phyloP scores from a whole-genome alignment of 2,329 filamentous ascomycete species.

The Myriosclerotinia curreyana region DNA sequence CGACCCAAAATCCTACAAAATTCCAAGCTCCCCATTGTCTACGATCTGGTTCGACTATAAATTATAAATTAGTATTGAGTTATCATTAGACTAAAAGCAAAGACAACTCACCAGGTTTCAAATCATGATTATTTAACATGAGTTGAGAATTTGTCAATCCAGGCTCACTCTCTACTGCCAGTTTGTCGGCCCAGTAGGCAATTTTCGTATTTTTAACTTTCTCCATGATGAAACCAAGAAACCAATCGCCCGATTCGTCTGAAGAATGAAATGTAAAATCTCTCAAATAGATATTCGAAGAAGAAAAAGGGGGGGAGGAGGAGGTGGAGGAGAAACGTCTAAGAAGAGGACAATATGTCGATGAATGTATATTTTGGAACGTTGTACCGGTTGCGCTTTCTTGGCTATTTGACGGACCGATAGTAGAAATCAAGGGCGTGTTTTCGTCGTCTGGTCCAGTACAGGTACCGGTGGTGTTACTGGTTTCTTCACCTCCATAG shows the following conservation, averaged over 20 bases:
- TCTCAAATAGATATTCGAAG: not conserved
- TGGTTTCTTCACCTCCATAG: not conserved
- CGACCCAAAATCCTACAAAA: constrained; percentile 85
- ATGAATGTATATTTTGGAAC: not conserved
- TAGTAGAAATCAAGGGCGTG: constrained; percentile 12
- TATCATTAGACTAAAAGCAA: not conserved
- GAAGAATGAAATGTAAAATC: constrained; percentile 28
- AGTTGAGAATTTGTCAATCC: constrained; percentile 76
- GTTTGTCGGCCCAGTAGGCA: constrained; percentile 47
- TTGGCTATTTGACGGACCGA: not conserved
- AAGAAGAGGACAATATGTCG: not conserved
- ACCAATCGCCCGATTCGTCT: constrained; percentile 37
- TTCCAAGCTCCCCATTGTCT: constrained; percentile 86
- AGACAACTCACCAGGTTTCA: constrained; percentile 56
- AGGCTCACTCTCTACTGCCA: constrained; percentile 71
- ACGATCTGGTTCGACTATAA: constrained; percentile 67
- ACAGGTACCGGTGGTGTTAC: not conserved
- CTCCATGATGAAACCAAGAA: constrained; percentile 44
- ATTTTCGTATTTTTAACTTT: constrained; percentile 35
- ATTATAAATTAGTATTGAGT: constrained; percentile 26
- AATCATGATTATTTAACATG: constrained; percentile 81
- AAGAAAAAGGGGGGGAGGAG: not conserved
- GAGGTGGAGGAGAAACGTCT: not conserved
- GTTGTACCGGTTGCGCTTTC: constrained; percentile 7
- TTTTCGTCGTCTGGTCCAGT: constrained; percentile 4